Percentiles rank a stretch among this genome's conserved stretches.
phyloP scores from a whole-genome alignment of 768 basidiomycete species.

The Kwoniella mangroviensis region DNA sequence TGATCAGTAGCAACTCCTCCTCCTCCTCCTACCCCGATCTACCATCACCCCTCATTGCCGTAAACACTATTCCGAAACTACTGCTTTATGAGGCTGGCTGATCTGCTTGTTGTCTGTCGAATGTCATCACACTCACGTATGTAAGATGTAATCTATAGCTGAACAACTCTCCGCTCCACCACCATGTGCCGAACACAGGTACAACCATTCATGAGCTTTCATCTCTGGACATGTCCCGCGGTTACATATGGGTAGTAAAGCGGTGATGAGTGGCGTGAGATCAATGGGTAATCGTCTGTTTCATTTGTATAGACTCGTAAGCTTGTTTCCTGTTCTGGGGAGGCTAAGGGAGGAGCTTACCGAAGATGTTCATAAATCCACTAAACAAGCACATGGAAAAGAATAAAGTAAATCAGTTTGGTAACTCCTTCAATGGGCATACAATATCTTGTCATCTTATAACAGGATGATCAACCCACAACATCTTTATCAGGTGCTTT shows the following conservation, averaged over 20 bases:
- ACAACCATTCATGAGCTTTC: constrained; percentile 99
- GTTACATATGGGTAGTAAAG: constrained; percentile 64
- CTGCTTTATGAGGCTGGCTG: not conserved
- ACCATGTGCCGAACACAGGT: constrained; percentile 89
- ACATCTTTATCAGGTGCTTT: constrained; percentile 56
- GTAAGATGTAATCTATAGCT: constrained; percentile 81
- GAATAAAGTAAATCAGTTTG: too few species aligned
- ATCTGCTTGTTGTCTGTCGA: not conserved
- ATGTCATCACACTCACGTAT: constrained; percentile 48
- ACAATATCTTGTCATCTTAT: too few species aligned
- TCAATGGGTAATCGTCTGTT: constrained; percentile 58
- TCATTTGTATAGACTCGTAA: not conserved
- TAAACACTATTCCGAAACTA: too few species aligned
- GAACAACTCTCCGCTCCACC: constrained; percentile 73
- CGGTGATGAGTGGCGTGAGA: constrained; percentile 52
- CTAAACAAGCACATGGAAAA: too few species aligned
- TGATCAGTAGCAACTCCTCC: too few species aligned
- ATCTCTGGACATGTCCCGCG: constrained; percentile 88
- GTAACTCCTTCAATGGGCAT: too few species aligned
- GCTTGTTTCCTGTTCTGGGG: not conserved
- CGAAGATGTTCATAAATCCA: constrained; percentile 59
- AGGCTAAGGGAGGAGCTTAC: constrained; percentile 31
- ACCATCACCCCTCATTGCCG: too few species aligned
- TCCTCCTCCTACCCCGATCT: too few species aligned
- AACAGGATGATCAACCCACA: constrained; percentile 61